Evolutionary conservation across 495 filamentous ascomycete genomes (phyloP).

Genomic region (Lasiosphaeria ovina): DNA sequence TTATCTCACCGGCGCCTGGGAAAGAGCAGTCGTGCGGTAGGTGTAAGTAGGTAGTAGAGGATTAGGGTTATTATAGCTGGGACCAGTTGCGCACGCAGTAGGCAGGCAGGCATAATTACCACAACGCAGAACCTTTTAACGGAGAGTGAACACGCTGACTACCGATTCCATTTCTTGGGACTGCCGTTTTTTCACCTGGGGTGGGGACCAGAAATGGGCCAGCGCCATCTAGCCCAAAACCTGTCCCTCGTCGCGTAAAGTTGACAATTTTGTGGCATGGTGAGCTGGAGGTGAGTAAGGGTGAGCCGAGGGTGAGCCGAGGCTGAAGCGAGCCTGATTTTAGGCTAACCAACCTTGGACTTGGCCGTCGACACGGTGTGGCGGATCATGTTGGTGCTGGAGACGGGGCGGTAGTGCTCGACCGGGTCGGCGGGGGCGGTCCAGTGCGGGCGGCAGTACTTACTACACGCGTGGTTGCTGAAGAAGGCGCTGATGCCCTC

Average conservation of each 20-base stretch:
- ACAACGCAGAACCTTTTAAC: neutral
- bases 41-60: neutral
- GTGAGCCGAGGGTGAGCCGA: neutral
- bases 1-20: neutral
- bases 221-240: neutral
- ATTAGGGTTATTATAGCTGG: neutral
- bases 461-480: conserved; percentile 27
- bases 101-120: neutral
- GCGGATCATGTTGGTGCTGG: too few species aligned
- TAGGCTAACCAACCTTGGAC: neutral
- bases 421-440: too few species aligned
- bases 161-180: neutral
- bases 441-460: too few species aligned
- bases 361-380: too few species aligned
- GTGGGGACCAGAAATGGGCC: neutral
- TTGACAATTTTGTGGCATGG: neutral
- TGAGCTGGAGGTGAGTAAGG: neutral
- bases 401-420: too few species aligned
- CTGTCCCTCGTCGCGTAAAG: neutral
- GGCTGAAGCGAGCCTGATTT: too few species aligned
- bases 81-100: neutral
- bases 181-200: neutral
- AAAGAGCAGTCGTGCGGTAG: neutral
- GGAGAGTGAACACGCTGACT: neutral
- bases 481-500: conserved; percentile 38